Percentiles rank a stretch among this genome's conserved stretches.
Evolutionary conservation across 495 filamentous ascomycete species (phyloP).

Genomic region (Glonium stellatum): DNA sequence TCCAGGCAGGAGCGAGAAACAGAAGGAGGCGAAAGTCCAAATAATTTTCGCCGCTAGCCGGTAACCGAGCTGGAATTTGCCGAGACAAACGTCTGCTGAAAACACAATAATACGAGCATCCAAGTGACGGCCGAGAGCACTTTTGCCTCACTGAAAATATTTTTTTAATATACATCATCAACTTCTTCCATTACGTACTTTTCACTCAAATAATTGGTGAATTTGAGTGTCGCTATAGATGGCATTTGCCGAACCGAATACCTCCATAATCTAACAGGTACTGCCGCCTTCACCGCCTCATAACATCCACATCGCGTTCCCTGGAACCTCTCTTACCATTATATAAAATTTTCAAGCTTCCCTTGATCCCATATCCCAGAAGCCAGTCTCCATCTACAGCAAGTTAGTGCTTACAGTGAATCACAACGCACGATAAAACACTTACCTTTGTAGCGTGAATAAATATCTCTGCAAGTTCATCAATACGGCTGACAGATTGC

Average conservation of each 20-base stretch:
- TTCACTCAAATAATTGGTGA: too few species aligned
- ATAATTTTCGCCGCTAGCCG: conserved; percentile 5
- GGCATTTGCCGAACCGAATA: too few species aligned
- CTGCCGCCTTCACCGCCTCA: too few species aligned
- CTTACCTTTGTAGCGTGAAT: conserved; percentile 72
- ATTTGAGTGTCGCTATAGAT: too few species aligned
- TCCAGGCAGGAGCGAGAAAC: not conserved
- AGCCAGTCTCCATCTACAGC: conserved; percentile 69
- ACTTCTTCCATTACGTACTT: too few species aligned
- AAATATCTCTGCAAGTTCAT: conserved; percentile 76
- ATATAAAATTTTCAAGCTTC: not conserved
- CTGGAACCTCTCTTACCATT: not conserved
- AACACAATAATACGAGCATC: not conserved
- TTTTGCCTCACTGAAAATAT: not conserved
- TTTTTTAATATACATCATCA: too few species aligned
- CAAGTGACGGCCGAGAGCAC: not conserved
- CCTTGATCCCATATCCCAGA: conserved; percentile 72
- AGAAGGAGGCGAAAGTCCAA: conserved; percentile 1
- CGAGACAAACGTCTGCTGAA: not conserved
- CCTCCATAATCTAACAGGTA: too few species aligned
- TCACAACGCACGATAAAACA: not conserved
- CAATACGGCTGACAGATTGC: conserved; percentile 66
- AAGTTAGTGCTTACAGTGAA: conserved; percentile 7
- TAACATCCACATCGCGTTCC: too few species aligned
- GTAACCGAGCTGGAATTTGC: not conserved